Percentiles rank a stretch among this genome's conserved stretches.
These are phyloP conservation scores for Candida railenensis DNA, from an alignment of 805 yeast species.

Conservation along the genomic window DNA sequence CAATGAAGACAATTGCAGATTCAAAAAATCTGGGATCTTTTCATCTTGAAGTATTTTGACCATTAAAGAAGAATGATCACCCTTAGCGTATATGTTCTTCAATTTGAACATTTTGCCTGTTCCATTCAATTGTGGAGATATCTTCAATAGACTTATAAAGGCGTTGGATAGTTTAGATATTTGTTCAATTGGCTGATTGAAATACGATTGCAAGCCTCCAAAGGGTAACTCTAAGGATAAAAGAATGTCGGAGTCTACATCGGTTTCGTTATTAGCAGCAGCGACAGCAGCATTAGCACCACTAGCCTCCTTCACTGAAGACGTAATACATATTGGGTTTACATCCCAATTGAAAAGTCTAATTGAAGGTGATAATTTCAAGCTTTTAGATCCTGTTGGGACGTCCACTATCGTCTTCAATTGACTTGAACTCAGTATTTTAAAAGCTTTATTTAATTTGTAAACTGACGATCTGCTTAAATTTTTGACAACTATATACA, in stretches of 20 bases:
- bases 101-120: conserved; percentile 34
- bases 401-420: neutral
- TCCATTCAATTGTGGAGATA: conserved; percentile 17
- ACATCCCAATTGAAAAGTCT: conserved; percentile 45
- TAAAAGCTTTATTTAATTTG: conserved; percentile 25
- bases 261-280: conserved; percentile 33
- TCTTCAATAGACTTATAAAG: conserved; percentile 45
- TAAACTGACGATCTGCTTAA: conserved; percentile 31
- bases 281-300: neutral
- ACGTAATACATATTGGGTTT: neutral
- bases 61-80: conserved; percentile 52
- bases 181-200: conserved; percentile 43
- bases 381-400: neutral
- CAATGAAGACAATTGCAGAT: conserved; percentile 30
- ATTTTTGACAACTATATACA: conserved; percentile 30
- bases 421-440: neutral
- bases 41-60: conserved; percentile 38
- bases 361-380: conserved; percentile 36
- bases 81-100: conserved; percentile 60
- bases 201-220: conserved; percentile 43
- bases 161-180: conserved; percentile 49
- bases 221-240: conserved; percentile 38
- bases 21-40: conserved; percentile 34
- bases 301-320: neutral
- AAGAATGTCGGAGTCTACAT: conserved; percentile 33